A percentile compares a stretch with the other conserved stretches of the same genome.
Conservation (phyloP, 2,329 filamentous ascomycete species). For the Tolypocladium ophioglossoides region DNA sequence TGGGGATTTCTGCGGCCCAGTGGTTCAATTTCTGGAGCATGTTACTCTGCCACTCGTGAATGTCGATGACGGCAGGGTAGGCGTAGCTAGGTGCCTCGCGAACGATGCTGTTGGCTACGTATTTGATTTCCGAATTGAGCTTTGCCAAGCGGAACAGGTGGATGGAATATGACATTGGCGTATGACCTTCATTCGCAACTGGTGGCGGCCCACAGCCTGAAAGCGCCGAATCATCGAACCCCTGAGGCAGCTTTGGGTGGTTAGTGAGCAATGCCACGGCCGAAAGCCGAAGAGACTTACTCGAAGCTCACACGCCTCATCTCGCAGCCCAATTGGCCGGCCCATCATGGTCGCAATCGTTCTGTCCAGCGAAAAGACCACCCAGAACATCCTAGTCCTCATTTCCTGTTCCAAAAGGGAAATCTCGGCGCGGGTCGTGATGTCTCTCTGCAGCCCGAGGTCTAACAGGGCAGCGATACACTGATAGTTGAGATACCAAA, state of each 20-base stretch:
- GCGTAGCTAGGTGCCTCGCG: conserved; percentile 35
- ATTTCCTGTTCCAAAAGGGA: conserved; percentile 40
- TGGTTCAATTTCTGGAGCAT: conserved; percentile 27
- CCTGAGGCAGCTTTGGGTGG: conserved; percentile 1
- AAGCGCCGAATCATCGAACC: neutral
- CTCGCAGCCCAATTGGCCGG: conserved; percentile 40
- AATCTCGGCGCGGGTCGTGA: conserved; percentile 29
- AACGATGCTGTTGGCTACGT: conserved; percentile 42
- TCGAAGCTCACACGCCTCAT: conserved; percentile 42
- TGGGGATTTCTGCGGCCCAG: conserved; percentile 28
- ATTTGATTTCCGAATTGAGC: conserved; percentile 48
- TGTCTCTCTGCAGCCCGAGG: conserved; percentile 38
- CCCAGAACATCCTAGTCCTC: conserved; percentile 45
- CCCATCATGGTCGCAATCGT: conserved; percentile 45
- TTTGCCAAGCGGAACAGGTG: conserved; percentile 36
- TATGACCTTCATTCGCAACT: neutral
- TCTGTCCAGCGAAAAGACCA: conserved; percentile 39
- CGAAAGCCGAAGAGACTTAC: conserved; percentile 15
- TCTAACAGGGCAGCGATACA: conserved; percentile 40
- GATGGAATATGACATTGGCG: conserved; percentile 29
- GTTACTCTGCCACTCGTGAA: conserved; percentile 33
- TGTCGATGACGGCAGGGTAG: conserved; percentile 33
- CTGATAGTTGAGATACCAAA: conserved; percentile 46
- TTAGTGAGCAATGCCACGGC: neutral
- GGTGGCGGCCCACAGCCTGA: neutral